Percentiles rank a stretch among this genome's conserved stretches.
phyloP scores from a whole-genome alignment of 1,284 basidiomycete genomes.

The Pterula multifida region DNA sequence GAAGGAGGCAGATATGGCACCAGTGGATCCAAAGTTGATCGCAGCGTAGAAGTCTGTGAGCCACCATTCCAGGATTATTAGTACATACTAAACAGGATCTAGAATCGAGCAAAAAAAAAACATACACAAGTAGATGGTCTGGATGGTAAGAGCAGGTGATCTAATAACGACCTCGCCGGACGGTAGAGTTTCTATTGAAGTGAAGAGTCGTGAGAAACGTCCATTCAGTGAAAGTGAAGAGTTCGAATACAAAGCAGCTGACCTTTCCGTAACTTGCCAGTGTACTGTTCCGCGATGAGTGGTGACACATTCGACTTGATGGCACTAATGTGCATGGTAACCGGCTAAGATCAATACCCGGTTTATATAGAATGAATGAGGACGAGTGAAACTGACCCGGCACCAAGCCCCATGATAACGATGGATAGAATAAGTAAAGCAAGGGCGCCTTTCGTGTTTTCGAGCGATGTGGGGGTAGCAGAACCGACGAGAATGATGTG shows the following conservation, averaged over 20 bases:
- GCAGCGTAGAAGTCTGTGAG: slow-evolving; percentile 32
- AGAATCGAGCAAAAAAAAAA: background rate
- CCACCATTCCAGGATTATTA: background rate
- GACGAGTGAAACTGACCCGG: slow-evolving; percentile 13
- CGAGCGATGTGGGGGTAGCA: slow-evolving; percentile 22
- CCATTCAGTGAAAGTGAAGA: background rate
- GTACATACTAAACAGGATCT: background rate
- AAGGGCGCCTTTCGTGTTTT: slow-evolving; percentile 19
- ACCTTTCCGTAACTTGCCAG: slow-evolving; percentile 31
- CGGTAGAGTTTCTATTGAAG: slow-evolving; percentile 23
- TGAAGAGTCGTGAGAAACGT: background rate
- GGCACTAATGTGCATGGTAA: no score
- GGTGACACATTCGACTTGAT: slow-evolving; percentile 51
- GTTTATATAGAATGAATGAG: no score
- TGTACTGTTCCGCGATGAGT: slow-evolving; percentile 48
- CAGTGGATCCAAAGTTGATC: slow-evolving; percentile 43
- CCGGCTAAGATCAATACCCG: no score
- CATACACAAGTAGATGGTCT: slow-evolving; percentile 32
- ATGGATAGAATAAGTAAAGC: slow-evolving; percentile 27
- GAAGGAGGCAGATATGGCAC: slow-evolving; percentile 36
- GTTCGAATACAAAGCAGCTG: slow-evolving; percentile 4
- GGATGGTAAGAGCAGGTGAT: slow-evolving; percentile 44
- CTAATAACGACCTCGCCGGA: slow-evolving; percentile 53
- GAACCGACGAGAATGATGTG: slow-evolving; percentile 32
- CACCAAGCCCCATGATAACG: slow-evolving; percentile 32